Conservation (phyloP, 441 rosid species). For the Geranium incanum region DNA sequence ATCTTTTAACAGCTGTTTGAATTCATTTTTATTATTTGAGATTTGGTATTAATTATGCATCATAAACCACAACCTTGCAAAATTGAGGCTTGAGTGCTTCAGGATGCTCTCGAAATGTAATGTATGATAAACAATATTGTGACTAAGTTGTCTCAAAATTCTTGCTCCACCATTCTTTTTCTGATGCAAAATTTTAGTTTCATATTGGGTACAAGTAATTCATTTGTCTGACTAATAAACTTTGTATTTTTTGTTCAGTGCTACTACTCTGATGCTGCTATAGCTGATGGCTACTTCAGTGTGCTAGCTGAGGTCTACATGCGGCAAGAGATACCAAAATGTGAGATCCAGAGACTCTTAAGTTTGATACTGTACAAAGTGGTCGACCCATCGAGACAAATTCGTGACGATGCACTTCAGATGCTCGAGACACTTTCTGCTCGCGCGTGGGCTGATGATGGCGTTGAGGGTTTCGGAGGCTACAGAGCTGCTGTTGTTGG, state of each 20-base stretch:
- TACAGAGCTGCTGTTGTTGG: slow-evolving; percentile 99
- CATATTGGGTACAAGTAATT: not conserved
- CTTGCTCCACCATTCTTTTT: too few relatives aligned
- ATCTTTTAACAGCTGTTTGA: too few relatives aligned
- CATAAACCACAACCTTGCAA: too few relatives aligned
- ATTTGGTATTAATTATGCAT: too few relatives aligned
- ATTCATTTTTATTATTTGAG: too few relatives aligned
- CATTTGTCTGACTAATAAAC: slow-evolving; percentile 11
- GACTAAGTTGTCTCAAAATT: too few relatives aligned
- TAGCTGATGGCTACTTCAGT: slow-evolving; percentile 98
- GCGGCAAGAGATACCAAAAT: slow-evolving; percentile 97
- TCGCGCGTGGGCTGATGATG: slow-evolving; percentile 98
- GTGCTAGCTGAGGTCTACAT: slow-evolving; percentile 98
- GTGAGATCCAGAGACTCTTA: slow-evolving; percentile 93
- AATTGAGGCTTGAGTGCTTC: too few relatives aligned
- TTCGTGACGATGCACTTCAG: slow-evolving; percentile 99
- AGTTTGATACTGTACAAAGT: slow-evolving; percentile 98
- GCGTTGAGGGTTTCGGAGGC: slow-evolving; percentile 76
- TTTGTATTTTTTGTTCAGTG: slow-evolving; percentile 45
- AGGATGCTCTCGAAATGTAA: too few relatives aligned
- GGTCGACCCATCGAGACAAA: slow-evolving; percentile 95
- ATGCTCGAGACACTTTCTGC: slow-evolving; percentile 99
- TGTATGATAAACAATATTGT: too few relatives aligned
- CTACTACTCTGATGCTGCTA: slow-evolving; percentile 90
- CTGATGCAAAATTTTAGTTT: too few relatives aligned